Evolutionary conservation across 805 yeast genomes (phyloP).

Genomic region (Kockiozyma suomiensis): DNA sequence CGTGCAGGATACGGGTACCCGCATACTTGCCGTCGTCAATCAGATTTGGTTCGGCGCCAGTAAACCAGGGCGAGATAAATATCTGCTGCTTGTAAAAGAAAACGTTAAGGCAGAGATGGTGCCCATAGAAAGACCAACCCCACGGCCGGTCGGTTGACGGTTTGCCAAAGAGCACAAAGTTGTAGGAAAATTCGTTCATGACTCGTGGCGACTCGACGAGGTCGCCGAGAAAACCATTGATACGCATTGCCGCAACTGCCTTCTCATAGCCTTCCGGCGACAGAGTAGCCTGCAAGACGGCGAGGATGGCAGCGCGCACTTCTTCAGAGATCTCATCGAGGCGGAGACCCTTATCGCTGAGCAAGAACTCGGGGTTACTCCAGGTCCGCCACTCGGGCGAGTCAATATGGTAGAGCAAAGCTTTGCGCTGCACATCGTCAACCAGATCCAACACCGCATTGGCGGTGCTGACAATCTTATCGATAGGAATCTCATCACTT

Average conservation of each 20-base stretch:
- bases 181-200: constrained; percentile 11
- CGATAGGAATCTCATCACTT: background rate
- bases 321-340: background rate
- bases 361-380: constrained; percentile 3
- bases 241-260: constrained; percentile 5
- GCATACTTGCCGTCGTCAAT: constrained; percentile 3
- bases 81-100: constrained; percentile 5
- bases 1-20: constrained; percentile 1
- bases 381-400: constrained; percentile 16
- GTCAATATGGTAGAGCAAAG: background rate
- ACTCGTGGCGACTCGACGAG: background rate
- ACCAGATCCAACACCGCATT: background rate
- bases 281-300: background rate
- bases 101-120: constrained; percentile 11
- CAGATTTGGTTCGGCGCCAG: constrained; percentile 12
- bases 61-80: constrained; percentile 7
- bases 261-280: constrained; percentile 11
- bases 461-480: background rate
- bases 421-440: background rate
- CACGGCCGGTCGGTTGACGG: constrained; percentile 4
- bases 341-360: constrained; percentile 6
- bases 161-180: constrained; percentile 9
- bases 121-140: constrained; percentile 10
- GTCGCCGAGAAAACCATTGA: constrained; percentile 9
- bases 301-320: background rate